phyloP scores from a whole-genome alignment of 805 yeast species.

The Metschnikowia aberdeeniae region DNA sequence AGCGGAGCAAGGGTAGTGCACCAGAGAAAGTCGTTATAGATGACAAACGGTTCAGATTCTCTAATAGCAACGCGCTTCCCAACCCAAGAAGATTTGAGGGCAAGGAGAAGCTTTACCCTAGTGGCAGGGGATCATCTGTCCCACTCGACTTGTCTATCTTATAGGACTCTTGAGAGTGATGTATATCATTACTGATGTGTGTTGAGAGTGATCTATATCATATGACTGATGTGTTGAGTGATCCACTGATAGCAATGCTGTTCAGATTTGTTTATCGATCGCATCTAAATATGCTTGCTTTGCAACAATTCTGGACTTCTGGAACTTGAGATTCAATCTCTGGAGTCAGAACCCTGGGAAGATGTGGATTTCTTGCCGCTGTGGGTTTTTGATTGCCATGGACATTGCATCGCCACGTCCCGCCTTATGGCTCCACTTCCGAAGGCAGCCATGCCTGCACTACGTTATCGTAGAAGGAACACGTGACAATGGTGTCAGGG shows the following conservation, averaged over 20 bases:
- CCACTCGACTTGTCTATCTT: conserved; percentile 61
- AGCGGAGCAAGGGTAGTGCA: conserved; percentile 16
- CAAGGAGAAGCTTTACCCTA: conserved; percentile 74
- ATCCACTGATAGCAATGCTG: no score
- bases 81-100: conserved; percentile 80
- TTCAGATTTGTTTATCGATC: no score
- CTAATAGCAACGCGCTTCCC: conserved; percentile 68
- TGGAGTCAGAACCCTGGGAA: no score
- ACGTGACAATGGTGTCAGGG: conserved; percentile 58
- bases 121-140: conserved; percentile 91
- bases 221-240: no score
- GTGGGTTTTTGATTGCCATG: background rate
- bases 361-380: no score
- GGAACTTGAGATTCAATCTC: no score
- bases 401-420: no score
- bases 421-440: background rate
- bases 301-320: no score
- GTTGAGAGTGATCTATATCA: no score
- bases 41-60: conserved; percentile 66
- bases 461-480: conserved; percentile 86
- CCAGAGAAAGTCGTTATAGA: conserved; percentile 48
- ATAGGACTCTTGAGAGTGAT: background rate
- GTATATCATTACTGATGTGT: no score
- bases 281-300: no score
- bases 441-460: conserved; percentile 66